phyloP scores from a whole-genome alignment of 106 monocot species.

The Vanilla planifolia region DNA sequence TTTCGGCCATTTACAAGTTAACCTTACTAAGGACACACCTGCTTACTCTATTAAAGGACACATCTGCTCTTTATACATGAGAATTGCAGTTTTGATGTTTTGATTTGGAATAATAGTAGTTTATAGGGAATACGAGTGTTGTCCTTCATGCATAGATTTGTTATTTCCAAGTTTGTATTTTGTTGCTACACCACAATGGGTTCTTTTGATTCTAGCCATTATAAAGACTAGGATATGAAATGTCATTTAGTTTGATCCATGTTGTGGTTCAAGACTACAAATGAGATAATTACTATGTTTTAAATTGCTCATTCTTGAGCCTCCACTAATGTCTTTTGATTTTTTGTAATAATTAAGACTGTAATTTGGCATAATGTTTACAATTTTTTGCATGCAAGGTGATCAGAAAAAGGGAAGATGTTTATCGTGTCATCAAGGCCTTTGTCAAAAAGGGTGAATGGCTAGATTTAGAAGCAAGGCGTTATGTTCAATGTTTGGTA shows the following conservation, averaged over 20 bases:
- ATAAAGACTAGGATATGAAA: neutral
- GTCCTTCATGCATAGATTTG: too few species aligned
- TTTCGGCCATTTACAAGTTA: too few species aligned
- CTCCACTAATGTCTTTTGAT: neutral
- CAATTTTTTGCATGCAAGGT: slow-evolving; percentile 68
- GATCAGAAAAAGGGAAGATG: slow-evolving; percentile 95
- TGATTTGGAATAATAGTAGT: too few species aligned
- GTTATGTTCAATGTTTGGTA: slow-evolving; percentile 77
- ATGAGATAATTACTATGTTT: neutral
- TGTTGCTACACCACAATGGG: too few species aligned
- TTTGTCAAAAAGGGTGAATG: slow-evolving; percentile 58
- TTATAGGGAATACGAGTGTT: too few species aligned
- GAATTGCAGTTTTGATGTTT: too few species aligned
- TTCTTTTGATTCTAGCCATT: too few species aligned
- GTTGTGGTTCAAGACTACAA: neutral
- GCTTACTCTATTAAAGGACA: too few species aligned
- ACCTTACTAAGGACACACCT: too few species aligned
- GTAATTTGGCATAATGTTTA: slow-evolving; percentile 12
- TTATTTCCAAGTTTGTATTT: too few species aligned
- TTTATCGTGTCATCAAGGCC: slow-evolving; percentile 80
- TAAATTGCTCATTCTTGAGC: neutral
- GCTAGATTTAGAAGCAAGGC: slow-evolving; percentile 64
- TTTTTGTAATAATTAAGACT: neutral
- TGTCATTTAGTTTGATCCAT: neutral
- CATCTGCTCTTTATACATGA: too few species aligned